Percentiles rank a stretch among this genome's conserved stretches.
These are phyloP conservation scores for Cytospora chrysosperma DNA, from an alignment of 2,329 filamentous ascomycete genomes.

Conservation along the genomic window DNA sequence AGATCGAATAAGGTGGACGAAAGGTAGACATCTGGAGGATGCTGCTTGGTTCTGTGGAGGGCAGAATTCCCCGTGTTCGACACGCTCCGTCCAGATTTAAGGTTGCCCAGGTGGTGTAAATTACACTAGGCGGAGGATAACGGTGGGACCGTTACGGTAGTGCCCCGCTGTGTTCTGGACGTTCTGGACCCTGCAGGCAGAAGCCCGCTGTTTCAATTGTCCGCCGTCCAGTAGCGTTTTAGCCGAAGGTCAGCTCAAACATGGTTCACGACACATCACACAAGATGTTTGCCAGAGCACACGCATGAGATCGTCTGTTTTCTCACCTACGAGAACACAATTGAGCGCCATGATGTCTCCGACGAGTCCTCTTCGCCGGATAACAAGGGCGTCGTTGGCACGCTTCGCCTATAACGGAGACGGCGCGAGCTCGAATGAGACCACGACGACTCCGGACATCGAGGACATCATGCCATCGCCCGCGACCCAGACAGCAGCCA, in stretches of 20 bases:
- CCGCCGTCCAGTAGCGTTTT: conserved; percentile 23
- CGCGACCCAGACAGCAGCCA: conserved; percentile 9
- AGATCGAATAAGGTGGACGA: not conserved
- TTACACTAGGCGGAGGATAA: no score
- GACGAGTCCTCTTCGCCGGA: conserved; percentile 38
- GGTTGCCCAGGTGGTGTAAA: no score
- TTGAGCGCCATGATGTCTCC: conserved; percentile 28
- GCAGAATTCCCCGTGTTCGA: not conserved
- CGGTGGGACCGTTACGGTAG: no score
- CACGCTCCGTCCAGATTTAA: not conserved
- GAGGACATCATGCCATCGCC: conserved; percentile 34
- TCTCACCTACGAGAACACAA: not conserved
- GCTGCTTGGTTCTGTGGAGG: not conserved
- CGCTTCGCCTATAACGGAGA: conserved; percentile 43
- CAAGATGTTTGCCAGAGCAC: not conserved
- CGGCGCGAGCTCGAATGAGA: conserved; percentile 24
- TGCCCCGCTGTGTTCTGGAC: no score
- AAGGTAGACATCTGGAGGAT: not conserved
- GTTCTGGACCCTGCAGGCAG: not conserved
- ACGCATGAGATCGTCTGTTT: not conserved
- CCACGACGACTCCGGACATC: conserved; percentile 32
- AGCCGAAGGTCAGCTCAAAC: conserved; percentile 5
- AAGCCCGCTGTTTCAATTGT: no score
- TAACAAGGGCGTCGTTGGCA: conserved; percentile 50
- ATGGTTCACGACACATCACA: not conserved